Evolutionary conservation across 768 basidiomycete genomes (phyloP).

Genomic region (Cubamyces sp.): DNA sequence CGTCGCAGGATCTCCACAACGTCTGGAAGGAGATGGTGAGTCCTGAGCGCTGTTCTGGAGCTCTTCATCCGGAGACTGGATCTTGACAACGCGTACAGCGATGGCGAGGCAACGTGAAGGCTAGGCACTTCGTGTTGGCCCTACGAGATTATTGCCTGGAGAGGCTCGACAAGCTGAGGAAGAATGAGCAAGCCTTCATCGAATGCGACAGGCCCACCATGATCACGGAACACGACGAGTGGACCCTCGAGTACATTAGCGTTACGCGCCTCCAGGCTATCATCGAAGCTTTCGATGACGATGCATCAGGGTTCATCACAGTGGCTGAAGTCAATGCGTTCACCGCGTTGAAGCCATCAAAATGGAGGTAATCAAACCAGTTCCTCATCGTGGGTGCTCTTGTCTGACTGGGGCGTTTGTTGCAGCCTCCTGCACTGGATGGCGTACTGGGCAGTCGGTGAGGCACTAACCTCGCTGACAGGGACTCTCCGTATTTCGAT

Average conservation of each 20-base stretch:
- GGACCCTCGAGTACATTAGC: slow-evolving; percentile 40
- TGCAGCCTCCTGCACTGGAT: slow-evolving; percentile 37
- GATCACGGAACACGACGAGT: slow-evolving; percentile 32
- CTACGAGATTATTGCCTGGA: slow-evolving; percentile 42
- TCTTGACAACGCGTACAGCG: slow-evolving; percentile 34
- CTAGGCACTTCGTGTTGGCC: slow-evolving; percentile 51
- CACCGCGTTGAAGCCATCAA: slow-evolving; percentile 32
- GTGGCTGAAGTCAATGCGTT: slow-evolving; percentile 40
- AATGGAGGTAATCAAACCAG: slow-evolving; percentile 33
- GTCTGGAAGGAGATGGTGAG: slow-evolving; percentile 60
- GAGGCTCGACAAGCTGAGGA: slow-evolving; percentile 24
- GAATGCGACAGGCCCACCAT: slow-evolving; percentile 11
- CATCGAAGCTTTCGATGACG: slow-evolving; percentile 44
- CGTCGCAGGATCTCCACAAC: slow-evolving; percentile 46
- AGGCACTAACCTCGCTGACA: background rate
- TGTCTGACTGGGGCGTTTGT: background rate
- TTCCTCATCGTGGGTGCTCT: background rate
- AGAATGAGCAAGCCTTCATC: slow-evolving; percentile 10
- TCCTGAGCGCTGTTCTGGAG: too few relatives aligned
- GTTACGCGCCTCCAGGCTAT: slow-evolving; percentile 38
- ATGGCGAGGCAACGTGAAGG: slow-evolving; percentile 59
- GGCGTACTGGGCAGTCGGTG: slow-evolving; percentile 40
- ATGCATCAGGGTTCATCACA: slow-evolving; percentile 42
- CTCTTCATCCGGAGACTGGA: background rate
- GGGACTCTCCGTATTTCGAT: background rate